Evolutionary conservation across 2,329 filamentous ascomycete species (phyloP).

Genomic region (Colletotrichum euphorbiae): DNA sequence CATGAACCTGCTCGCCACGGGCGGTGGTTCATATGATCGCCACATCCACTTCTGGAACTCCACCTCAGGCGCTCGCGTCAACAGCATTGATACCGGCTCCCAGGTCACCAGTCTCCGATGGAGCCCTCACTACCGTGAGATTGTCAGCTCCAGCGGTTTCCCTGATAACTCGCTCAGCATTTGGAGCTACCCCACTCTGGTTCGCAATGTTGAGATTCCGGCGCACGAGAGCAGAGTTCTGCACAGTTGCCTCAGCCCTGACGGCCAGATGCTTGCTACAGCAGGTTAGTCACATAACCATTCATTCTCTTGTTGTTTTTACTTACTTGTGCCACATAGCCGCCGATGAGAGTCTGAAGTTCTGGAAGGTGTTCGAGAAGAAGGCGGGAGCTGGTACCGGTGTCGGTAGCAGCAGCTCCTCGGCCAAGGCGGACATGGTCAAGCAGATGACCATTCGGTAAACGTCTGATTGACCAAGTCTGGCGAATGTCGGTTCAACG

Average conservation of each 20-base stretch:
- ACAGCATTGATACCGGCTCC: slow-evolving; percentile 98
- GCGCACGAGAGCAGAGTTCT: slow-evolving; percentile 97
- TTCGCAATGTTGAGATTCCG: slow-evolving; percentile 97
- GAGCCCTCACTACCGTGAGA: slow-evolving; percentile 97
- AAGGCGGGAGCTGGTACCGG: slow-evolving; percentile 84
- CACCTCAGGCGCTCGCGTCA: slow-evolving; percentile 95
- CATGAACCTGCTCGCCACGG: slow-evolving; percentile 94
- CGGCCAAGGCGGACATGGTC: slow-evolving; percentile 84
- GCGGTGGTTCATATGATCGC: slow-evolving; percentile 94
- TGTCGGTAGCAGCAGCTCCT: slow-evolving; percentile 73
- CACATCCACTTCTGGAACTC: slow-evolving; percentile 99
- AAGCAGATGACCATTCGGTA: slow-evolving; percentile 97
- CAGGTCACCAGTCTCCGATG: slow-evolving; percentile 97
- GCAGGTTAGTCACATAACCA: slow-evolving; percentile 69
- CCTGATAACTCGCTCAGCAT: slow-evolving; percentile 99
- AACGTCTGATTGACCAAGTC: slow-evolving; percentile 44
- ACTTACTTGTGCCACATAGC: slow-evolving; percentile 60
- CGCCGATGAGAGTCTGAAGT: slow-evolving; percentile 97
- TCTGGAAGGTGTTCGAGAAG: slow-evolving; percentile 99
- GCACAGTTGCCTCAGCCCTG: slow-evolving; percentile 95
- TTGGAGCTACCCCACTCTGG: slow-evolving; percentile 97
- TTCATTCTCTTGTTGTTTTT: background rate
- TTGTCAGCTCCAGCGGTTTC: slow-evolving; percentile 96
- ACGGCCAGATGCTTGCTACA: slow-evolving; percentile 97
- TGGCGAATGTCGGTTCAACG: slow-evolving; percentile 41